Percentiles rank a stretch among this genome's conserved stretches.
Evolutionary conservation across 2,329 filamentous ascomycete genomes (phyloP).

Genomic region (Cladophialophora yegresii): DNA sequence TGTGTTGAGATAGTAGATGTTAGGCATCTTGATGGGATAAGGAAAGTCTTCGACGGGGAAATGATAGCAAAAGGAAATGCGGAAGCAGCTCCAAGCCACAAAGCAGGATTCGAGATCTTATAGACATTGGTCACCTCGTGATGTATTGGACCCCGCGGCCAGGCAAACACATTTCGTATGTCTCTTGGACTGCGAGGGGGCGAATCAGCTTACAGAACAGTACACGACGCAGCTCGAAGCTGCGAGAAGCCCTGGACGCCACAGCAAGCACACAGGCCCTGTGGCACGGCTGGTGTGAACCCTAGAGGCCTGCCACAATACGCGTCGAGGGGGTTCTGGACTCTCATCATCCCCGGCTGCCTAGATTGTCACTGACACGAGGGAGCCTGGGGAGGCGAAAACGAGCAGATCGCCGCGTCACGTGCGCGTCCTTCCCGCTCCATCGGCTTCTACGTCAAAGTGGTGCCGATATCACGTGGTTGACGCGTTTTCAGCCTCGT

Average conservation of each 20-base stretch:
- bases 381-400: neutral
- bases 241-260: slow-evolving; percentile 23
- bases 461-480: neutral
- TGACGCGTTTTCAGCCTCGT: neutral
- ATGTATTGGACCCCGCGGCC: slow-evolving; percentile 24
- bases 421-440: neutral
- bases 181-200: slow-evolving; percentile 4
- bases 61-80: neutral
- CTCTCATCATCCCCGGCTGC: neutral
- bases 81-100: slow-evolving; percentile 2
- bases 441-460: neutral
- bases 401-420: neutral
- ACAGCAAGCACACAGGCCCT: neutral
- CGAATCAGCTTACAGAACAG: slow-evolving; percentile 28
- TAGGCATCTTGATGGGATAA: slow-evolving; percentile 45
- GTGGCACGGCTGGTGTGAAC: slow-evolving; percentile 9
- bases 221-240: slow-evolving; percentile 25
- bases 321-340: neutral
- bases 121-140: slow-evolving; percentile 9
- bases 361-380: neutral
- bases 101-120: slow-evolving; percentile 13
- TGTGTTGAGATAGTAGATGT: slow-evolving; percentile 51
- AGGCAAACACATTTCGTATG: slow-evolving; percentile 31
- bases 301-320: neutral
- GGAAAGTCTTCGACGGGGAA: slow-evolving; percentile 4